phyloP scores from a whole-genome alignment of 2,329 filamentous ascomycete species.

The Ophiostoma ulmi region DNA sequence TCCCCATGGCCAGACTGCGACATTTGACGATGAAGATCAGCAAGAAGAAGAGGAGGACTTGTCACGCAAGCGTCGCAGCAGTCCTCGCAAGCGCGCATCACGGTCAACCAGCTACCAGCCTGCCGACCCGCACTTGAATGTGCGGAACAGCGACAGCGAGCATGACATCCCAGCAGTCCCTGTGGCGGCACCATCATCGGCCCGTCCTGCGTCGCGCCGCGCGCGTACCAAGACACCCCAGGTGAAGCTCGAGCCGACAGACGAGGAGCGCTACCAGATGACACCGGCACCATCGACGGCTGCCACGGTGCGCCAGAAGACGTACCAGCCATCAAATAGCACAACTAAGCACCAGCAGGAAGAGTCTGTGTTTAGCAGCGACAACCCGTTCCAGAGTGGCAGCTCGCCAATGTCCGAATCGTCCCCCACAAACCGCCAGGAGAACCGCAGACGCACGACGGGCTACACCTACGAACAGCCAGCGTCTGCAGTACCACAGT shows the following conservation, averaged over 20 bases:
- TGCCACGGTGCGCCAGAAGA: conserved; percentile 48
- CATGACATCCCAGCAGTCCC: conserved; percentile 44
- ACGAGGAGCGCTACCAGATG: conserved; percentile 38
- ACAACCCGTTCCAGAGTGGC: conserved; percentile 91
- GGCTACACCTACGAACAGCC: conserved; percentile 16
- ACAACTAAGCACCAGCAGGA: conserved; percentile 38
- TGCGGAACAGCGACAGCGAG: conserved; percentile 49
- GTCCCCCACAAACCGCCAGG: conserved; percentile 15
- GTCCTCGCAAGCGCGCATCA: conserved; percentile 51
- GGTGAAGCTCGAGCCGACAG: conserved; percentile 51
- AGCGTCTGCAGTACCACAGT: neutral
- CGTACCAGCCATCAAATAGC: neutral
- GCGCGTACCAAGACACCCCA: conserved; percentile 50
- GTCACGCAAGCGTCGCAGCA: conserved; percentile 36
- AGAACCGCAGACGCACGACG: conserved; percentile 20
- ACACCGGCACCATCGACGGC: conserved; percentile 31
- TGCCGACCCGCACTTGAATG: conserved; percentile 31
- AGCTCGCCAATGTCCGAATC: conserved; percentile 57
- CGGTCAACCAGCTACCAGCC: conserved; percentile 52
- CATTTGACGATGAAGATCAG: conserved; percentile 44
- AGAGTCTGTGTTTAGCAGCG: conserved; percentile 71
- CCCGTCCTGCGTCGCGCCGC: conserved; percentile 42
- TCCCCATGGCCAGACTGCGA: conserved; percentile 8
- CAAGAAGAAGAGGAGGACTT: conserved; percentile 45
- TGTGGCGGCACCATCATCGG: conserved; percentile 23